phyloP scores from a whole-genome alignment of 2,329 filamentous ascomycete species.

The Ophiocordyceps camponoti-floridani region DNA sequence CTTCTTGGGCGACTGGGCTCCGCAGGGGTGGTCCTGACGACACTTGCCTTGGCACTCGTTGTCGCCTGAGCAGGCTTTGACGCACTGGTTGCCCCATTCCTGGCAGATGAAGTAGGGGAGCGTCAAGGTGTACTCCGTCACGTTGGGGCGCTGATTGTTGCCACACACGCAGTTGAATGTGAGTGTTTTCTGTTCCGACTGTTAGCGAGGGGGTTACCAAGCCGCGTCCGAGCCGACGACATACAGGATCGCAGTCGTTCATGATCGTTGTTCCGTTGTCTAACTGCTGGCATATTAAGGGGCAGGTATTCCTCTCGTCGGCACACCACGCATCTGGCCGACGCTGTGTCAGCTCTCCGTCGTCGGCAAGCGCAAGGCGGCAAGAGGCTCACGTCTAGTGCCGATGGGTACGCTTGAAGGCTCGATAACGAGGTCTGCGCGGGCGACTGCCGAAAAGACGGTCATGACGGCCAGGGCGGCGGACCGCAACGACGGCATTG shows the following conservation, averaged over 20 bases:
- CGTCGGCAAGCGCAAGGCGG: neutral
- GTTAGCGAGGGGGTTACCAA: neutral
- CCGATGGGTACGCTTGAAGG: conserved; percentile 37
- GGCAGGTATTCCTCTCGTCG: conserved; percentile 45
- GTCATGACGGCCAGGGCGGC: conserved; percentile 35
- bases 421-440: conserved; percentile 42
- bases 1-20: conserved; percentile 44
- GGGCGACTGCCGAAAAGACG: conserved; percentile 31
- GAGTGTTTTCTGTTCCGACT: conserved; percentile 32
- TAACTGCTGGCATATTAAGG: conserved; percentile 50
- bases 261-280: conserved; percentile 29
- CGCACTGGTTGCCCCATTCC: conserved; percentile 54
- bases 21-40: conserved; percentile 51
- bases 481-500: conserved; percentile 37
- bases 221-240: conserved; percentile 5
- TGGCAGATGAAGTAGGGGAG: conserved; percentile 63
- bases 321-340: conserved; percentile 43
- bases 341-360: conserved; percentile 6
- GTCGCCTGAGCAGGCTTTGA: conserved; percentile 30
- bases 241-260: conserved; percentile 53
- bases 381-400: conserved; percentile 27
- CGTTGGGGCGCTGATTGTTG: conserved; percentile 47
- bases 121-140: conserved; percentile 61
- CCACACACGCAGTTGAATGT: conserved; percentile 58
- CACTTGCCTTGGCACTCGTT: conserved; percentile 45